Conservation (phyloP, 805 yeast genomes). For the Monosporozyma solicola region DNA sequence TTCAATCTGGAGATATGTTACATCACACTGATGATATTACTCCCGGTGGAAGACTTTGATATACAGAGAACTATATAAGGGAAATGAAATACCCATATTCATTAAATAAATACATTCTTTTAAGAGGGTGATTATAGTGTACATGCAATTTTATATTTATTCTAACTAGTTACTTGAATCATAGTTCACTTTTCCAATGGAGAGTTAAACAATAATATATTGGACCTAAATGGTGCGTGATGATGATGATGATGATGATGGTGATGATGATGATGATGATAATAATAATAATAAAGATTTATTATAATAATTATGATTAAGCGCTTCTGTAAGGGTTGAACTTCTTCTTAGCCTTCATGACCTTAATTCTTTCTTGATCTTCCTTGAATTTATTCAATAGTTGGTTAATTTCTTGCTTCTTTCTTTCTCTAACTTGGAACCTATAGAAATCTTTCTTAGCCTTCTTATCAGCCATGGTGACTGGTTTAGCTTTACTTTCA, state of each 20-base stretch:
- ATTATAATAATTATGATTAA: neutral
- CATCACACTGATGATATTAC: slow-evolving; percentile 4
- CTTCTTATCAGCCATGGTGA: slow-evolving; percentile 48
- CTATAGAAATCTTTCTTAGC: slow-evolving; percentile 86
- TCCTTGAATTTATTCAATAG: slow-evolving; percentile 73
- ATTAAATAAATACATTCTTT: neutral
- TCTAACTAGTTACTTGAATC: neutral
- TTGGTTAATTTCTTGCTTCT: slow-evolving; percentile 87
- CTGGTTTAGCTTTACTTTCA: slow-evolving; percentile 15
- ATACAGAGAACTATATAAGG: neutral
- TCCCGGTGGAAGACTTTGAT: slow-evolving; percentile 24
- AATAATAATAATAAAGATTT: neutral
- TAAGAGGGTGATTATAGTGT: neutral
- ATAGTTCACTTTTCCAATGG: neutral
- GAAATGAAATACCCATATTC: too few relatives aligned
- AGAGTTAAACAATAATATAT: neutral
- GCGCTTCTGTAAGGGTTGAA: slow-evolving; percentile 67
- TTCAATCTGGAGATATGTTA: slow-evolving; percentile 1
- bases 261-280: neutral
- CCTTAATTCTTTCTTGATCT: slow-evolving; percentile 78
- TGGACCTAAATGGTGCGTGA: neutral
- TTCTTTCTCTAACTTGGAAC: slow-evolving; percentile 89
- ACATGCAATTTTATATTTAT: neutral
- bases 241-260: neutral
- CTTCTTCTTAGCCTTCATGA: slow-evolving; percentile 70